Evolutionary conservation across 495 filamentous ascomycete species (phyloP).

Genomic region (Trichoderma reesei): DNA sequence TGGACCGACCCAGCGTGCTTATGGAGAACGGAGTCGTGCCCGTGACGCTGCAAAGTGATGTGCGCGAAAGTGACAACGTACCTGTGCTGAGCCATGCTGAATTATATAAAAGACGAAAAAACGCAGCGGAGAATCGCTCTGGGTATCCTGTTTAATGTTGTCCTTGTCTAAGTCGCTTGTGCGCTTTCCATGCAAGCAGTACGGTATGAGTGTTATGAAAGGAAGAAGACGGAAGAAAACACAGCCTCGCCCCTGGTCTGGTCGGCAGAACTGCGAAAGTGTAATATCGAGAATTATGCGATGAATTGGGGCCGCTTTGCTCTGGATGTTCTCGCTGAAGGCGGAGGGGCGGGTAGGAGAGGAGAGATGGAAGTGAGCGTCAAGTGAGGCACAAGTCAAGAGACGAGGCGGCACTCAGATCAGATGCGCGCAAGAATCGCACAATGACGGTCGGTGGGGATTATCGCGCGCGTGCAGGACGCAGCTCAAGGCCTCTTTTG

Average conservation of each 20-base stretch:
- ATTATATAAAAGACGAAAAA: not conserved
- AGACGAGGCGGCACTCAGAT: not conserved
- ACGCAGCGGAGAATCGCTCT: not conserved
- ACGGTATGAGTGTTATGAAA: not conserved
- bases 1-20: constrained; percentile 1
- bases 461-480: not conserved
- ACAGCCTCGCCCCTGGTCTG: not conserved
- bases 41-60: not conserved
- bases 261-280: not conserved
- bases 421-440: not conserved
- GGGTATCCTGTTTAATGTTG: constrained; percentile 2
- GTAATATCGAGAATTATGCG: not conserved
- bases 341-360: not conserved
- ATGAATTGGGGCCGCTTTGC: not conserved
- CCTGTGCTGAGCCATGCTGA: constrained; percentile 6
- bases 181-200: not conserved
- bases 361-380: not conserved
- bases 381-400: not conserved
- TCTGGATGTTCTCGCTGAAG: too few species aligned
- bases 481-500: constrained; percentile 1
- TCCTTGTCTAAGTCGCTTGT: not conserved
- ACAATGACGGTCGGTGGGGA: not conserved
- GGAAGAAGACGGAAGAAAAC: not conserved
- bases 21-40: not conserved
- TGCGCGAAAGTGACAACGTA: constrained; percentile 3